Evolutionary conservation across 2,329 filamentous ascomycete genomes (phyloP).

Genomic region (Neocucurbitaria cava): DNA sequence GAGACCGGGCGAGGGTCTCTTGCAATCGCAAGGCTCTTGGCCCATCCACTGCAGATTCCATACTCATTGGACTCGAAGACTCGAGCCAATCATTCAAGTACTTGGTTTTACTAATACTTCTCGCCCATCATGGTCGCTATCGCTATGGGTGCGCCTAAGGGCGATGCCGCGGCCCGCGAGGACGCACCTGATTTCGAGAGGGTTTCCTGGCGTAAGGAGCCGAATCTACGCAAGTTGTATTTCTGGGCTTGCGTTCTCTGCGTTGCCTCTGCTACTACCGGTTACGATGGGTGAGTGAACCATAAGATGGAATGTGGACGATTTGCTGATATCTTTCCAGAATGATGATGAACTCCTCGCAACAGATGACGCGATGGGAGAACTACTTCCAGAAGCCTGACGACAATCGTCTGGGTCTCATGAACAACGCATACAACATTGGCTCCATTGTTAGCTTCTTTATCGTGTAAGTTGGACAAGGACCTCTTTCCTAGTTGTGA

Average conservation of each 20-base stretch:
- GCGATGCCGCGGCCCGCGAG: conserved; percentile 47
- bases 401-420: conserved; percentile 52
- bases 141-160: conserved; percentile 20
- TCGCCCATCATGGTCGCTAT: conserved; percentile 20
- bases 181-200: conserved; percentile 60
- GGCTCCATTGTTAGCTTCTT: conserved; percentile 49
- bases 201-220: conserved; percentile 62
- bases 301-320: neutral
- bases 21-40: conserved; percentile 20
- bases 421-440: conserved; percentile 55
- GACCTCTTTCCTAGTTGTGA: neutral
- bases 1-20: conserved; percentile 10
- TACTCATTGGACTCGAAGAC: neutral
- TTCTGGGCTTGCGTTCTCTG: conserved; percentile 59
- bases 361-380: conserved; percentile 49
- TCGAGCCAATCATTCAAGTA: neutral
- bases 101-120: neutral
- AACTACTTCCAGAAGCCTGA: conserved; percentile 47
- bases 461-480: conserved; percentile 15
- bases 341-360: conserved; percentile 55
- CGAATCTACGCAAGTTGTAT: conserved; percentile 63
- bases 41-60: conserved; percentile 18
- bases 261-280: conserved; percentile 63
- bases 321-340: conserved; percentile 28
- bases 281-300: conserved; percentile 60